Percentiles rank a stretch among this genome's conserved stretches.
Conservation (phyloP, 768 basidiomycete genomes). For the Cubamyces lactineus region DNA sequence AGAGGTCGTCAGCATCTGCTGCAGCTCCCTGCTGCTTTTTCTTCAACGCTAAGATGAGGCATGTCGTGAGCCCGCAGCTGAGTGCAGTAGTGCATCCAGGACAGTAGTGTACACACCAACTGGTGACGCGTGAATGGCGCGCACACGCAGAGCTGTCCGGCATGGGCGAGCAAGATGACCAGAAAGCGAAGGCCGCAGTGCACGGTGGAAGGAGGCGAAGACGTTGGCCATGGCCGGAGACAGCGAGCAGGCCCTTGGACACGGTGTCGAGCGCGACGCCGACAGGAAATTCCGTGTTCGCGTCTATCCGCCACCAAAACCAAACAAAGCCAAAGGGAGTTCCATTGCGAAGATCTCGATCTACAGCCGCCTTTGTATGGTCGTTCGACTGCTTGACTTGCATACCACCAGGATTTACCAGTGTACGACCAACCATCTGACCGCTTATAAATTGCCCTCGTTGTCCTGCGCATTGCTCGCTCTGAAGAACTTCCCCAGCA, state of each 20-base stretch:
- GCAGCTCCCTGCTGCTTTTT: constrained; percentile 11
- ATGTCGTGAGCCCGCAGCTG: neutral
- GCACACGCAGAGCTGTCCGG: neutral
- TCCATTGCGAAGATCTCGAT: too few species aligned
- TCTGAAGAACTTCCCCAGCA: too few species aligned
- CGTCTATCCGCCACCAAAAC: constrained; percentile 2
- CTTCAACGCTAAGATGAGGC: constrained; percentile 17
- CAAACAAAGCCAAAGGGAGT: neutral
- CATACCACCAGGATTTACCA: too few species aligned
- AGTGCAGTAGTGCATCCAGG: neutral
- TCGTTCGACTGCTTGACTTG: too few species aligned
- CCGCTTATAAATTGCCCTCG: too few species aligned
- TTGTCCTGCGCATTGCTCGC: too few species aligned
- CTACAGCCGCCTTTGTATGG: too few species aligned
- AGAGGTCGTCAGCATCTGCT: constrained; percentile 21
- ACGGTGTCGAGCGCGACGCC: neutral
- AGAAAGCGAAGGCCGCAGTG: constrained; percentile 6
- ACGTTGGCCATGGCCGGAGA: constrained; percentile 19
- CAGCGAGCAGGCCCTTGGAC: constrained; percentile 21
- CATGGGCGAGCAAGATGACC: neutral
- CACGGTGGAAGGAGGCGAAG: constrained; percentile 7
- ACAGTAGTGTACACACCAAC: constrained; percentile 1
- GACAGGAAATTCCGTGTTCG: constrained; percentile 2
- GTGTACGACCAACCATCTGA: too few species aligned
- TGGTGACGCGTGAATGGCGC: constrained; percentile 13